Evolutionary conservation across 2,329 filamentous ascomycete genomes (phyloP), one percentile per base, ranked within the genome.

Genomic region (Hypoxylon sp.): DNA sequence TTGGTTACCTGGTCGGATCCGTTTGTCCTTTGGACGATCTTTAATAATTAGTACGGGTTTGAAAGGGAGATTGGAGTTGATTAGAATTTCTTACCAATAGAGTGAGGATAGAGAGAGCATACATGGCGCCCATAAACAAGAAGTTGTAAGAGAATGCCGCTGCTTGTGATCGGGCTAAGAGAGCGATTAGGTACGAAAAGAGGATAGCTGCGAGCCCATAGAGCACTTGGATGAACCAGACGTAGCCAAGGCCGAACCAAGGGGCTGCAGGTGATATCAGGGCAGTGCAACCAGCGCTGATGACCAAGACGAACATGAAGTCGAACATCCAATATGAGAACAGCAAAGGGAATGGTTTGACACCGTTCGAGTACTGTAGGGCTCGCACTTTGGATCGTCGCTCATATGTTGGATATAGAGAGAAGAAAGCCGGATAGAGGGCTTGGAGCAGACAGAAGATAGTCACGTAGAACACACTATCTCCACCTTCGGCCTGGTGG

Each of bases 331-430:
- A 82, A 74, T 92, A 91, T 1, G 90, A 88, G 6, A 88, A 77
- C 87, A 90, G 90, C 2, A 91, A 77, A 1, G 89, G 87, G 3
- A 86, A 80, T 2, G 87, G 85, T 28, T 88, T 81, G 34, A 91
- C 87, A 30, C 90, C 90, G 72, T 92, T 92, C 70, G 88, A 90
- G 79, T 90, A 92, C 75, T 91, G 89, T 28, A 92, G 79, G 14
- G 88, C 87, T 60, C 89, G 81, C 21, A 92, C 87, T 62, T 89
- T 87, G 50, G 85, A 82, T 30, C 89, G 73, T 34, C 88, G 82
- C 76, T 92, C 90, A 50, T 87, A 80, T 0, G 88, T 90, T 2
- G 88, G 87, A 76, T 91, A 91, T 1, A 92, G 79, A 1, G 87
- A 85, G 73, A 91, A 91, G 78, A 91, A 88, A 1, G 87, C 87